Percentiles rank a stretch among this genome's conserved stretches.
These are phyloP conservation scores for Allomyces javanicus DNA, from an alignment of 192 early-diverging fungal species.

Conservation along the genomic window DNA sequence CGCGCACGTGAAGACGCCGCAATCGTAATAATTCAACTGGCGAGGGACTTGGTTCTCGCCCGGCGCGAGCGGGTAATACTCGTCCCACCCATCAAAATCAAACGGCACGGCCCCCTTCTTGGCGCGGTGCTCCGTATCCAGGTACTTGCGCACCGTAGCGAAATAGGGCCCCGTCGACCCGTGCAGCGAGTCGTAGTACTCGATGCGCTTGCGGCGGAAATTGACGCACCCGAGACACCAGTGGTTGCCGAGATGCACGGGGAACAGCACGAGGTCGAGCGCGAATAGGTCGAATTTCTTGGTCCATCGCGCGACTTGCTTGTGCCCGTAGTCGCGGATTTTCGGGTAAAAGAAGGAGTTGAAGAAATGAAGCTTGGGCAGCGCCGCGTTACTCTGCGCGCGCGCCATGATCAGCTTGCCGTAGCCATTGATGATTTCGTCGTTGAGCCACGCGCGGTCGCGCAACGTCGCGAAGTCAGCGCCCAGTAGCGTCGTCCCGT, in stretches of 20 bases:
- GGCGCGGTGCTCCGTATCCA: constrained; percentile 35
- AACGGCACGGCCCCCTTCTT: constrained; percentile 50
- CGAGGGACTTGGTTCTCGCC: constrained; percentile 41
- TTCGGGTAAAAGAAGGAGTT: constrained; percentile 80
- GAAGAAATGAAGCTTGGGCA: constrained; percentile 63
- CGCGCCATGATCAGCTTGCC: constrained; percentile 54
- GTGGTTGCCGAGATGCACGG: constrained; percentile 61
- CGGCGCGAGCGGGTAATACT: constrained; percentile 22
- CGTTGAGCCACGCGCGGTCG: constrained; percentile 72
- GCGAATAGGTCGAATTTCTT: constrained; percentile 45
- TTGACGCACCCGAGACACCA: constrained; percentile 53
- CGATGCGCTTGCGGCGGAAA: constrained; percentile 34
- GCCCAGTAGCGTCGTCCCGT: constrained; percentile 10
- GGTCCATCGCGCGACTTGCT: constrained; percentile 58
- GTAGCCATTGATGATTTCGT: constrained; percentile 90
- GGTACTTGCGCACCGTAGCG: constrained; percentile 37
- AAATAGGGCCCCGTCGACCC: constrained; percentile 37
- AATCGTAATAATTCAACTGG: constrained; percentile 80
- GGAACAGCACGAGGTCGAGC: constrained; percentile 57
- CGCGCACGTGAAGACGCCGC: constrained; percentile 79
- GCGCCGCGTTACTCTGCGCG: constrained; percentile 15
- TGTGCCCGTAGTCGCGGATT: constrained; percentile 47
- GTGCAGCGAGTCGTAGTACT: constrained; percentile 65
- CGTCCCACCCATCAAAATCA: constrained; percentile 45
- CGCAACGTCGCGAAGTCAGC: constrained; percentile 52